A percentile compares a stretch with the other conserved stretches of the same genome.
phyloP scores from a whole-genome alignment of 192 early-diverging fungal genomes.

The Rhizoclosmatium globosum region DNA sequence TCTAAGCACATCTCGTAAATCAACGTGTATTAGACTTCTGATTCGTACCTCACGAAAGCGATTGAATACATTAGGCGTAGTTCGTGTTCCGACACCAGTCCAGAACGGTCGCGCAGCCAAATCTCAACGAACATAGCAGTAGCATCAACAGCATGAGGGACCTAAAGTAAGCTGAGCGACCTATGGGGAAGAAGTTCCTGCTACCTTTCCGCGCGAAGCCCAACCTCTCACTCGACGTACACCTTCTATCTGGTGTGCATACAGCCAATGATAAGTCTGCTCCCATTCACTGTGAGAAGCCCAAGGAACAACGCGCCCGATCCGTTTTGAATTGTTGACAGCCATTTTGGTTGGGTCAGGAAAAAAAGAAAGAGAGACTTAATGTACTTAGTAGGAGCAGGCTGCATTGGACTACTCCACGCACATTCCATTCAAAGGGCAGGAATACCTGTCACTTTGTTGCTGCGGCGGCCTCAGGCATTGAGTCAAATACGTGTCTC shows the following conservation, averaged over 20 bases:
- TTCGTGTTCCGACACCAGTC: slow-evolving; percentile 56
- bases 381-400: slow-evolving; percentile 1
- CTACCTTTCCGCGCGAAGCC: slow-evolving; percentile 69
- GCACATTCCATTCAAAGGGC: not conserved
- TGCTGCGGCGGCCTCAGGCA: not conserved
- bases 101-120: slow-evolving; percentile 58
- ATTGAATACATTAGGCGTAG: slow-evolving; percentile 57
- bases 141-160: slow-evolving; percentile 70
- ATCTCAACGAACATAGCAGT: slow-evolving; percentile 71
- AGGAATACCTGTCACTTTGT: slow-evolving; percentile 7
- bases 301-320: slow-evolving; percentile 70
- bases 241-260: slow-evolving; percentile 41
- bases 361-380: not conserved
- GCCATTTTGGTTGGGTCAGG: not conserved
- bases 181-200: not conserved
- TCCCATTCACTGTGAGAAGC: slow-evolving; percentile 63
- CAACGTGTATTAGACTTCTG: not conserved
- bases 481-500: too few relatives aligned
- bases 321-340: not conserved
- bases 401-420: slow-evolving; percentile 25
- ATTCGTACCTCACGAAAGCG: slow-evolving; percentile 55
- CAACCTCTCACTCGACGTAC: slow-evolving; percentile 72
- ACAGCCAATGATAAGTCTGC: slow-evolving; percentile 63
- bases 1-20: slow-evolving; percentile 31
- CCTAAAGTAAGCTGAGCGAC: not conserved